Base-by-base conservation (phyloP, 768 basidiomycete species). In the Calocybe indica region DNA sequence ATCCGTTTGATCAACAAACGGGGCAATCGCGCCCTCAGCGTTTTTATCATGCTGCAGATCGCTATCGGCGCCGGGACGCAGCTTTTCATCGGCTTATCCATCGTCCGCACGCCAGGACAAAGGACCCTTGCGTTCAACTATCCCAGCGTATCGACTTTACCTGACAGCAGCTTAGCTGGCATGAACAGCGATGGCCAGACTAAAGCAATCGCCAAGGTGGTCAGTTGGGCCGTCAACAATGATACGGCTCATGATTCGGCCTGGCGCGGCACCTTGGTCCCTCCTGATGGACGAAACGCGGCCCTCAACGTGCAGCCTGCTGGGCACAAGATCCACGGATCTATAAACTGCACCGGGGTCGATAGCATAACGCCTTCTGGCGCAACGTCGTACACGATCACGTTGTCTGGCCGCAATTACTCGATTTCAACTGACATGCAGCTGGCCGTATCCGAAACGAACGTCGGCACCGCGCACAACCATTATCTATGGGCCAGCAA, bases 51-150 rank as follows among this genome's bases (percentile, higher is more conserved):
- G 9, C 34, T 29, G 10, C 42, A 53, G 1, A 13, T 55, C 4
- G 52, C 46, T 1, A 42, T 53, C 30, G 35, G 41, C 14, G 29
- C 51, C 4, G 45, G 48, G 3, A 48, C 52, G 6, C 47, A 48
- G 5, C 42, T 55, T n/a, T 28, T 52, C 8, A 41, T 38, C 14
- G 49, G 55, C 36, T 38, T 55, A 9, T 55, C 55, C 6, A 51
- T 55, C 15, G 31, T 44, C 7, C 49, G 45, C 28, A 46, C 47
- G 14, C 29, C 8, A 7, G 49, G 37, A 22, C 36, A 38, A 30
- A 34, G 37, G n/a, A 4, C 28, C 2, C 28, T 51, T 7, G 33
- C 38, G 15, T 55, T 55, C 22, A 22, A 6, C 14, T 55, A 38
- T 28, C 37, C 41, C 6, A 31, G 36, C 7, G 44, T 48, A 4